Conservation (phyloP, 371 early-diverging fungal genomes). For the Phascolomyces articulosus region DNA sequence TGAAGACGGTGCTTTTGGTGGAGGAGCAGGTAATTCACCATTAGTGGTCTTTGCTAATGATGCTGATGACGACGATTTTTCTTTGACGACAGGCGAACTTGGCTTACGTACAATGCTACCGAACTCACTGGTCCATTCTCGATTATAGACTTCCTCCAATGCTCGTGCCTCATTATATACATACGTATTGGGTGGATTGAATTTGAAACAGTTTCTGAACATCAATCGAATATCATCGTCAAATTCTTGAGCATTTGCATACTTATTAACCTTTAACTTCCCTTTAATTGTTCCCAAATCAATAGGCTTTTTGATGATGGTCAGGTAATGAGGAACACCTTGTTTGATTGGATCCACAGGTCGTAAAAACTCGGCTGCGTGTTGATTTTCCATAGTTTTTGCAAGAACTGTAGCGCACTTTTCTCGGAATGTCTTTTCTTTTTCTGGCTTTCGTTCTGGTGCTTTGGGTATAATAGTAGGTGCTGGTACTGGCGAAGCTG, state of each 20-base stretch:
- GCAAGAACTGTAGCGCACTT: slow-evolving; percentile 27
- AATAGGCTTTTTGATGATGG: slow-evolving; percentile 95
- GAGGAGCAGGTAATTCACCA: slow-evolving; percentile 71
- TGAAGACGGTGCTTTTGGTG: slow-evolving; percentile 29
- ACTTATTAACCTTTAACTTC: slow-evolving; percentile 57
- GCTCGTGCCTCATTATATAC: slow-evolving; percentile 68
- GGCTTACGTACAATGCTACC: slow-evolving; percentile 33
- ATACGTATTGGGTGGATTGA: slow-evolving; percentile 80
- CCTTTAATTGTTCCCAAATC: slow-evolving; percentile 92
- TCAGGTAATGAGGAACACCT: slow-evolving; percentile 69
- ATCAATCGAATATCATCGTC: slow-evolving; percentile 53
- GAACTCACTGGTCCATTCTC: slow-evolving; percentile 51
- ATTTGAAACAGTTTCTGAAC: slow-evolving; percentile 61
- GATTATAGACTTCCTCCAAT: slow-evolving; percentile 63
- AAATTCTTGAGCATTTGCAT: slow-evolving; percentile 45
- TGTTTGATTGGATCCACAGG: slow-evolving; percentile 55
- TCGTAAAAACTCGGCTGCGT: slow-evolving; percentile 41
- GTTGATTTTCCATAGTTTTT: slow-evolving; percentile 31
- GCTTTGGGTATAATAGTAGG: background rate
- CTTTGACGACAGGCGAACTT: background rate
- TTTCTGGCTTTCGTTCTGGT: slow-evolving; percentile 13
- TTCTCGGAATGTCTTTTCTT: slow-evolving; percentile 33
- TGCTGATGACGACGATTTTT: background rate
- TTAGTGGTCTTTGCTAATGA: slow-evolving; percentile 11
- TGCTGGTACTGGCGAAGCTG: too few relatives aligned